A percentile compares a stretch with the other conserved stretches of the same genome.
Conservation (phyloP, 1,284 basidiomycete species). For the Butyriboletus appendiculatus region DNA sequence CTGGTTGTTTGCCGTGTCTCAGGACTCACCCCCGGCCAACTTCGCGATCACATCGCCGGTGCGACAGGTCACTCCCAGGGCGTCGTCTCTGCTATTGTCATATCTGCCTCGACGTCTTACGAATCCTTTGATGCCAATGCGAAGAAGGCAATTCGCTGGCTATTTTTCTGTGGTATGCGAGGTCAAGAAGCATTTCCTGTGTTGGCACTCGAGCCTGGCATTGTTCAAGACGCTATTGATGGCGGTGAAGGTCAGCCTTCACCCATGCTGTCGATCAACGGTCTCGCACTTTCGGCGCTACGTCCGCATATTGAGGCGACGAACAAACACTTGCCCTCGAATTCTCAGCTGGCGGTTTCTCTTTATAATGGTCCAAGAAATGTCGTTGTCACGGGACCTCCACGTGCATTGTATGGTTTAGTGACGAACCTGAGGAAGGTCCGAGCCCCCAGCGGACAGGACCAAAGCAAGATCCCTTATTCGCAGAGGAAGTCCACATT, state of each 20-base stretch:
- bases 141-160: slow-evolving; percentile 84
- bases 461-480: slow-evolving; percentile 93
- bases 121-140: slow-evolving; percentile 77
- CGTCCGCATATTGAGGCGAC: slow-evolving; percentile 86
- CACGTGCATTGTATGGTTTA: slow-evolving; percentile 92
- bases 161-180: slow-evolving; percentile 93
- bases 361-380: slow-evolving; percentile 91
- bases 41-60: slow-evolving; percentile 77
- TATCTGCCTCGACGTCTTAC: slow-evolving; percentile 79
- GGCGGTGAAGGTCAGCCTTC: slow-evolving; percentile 93
- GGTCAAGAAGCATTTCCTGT: slow-evolving; percentile 96
- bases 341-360: slow-evolving; percentile 83
- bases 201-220: slow-evolving; percentile 84
- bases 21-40: slow-evolving; percentile 77
- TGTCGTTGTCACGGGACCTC: slow-evolving; percentile 92
- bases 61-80: slow-evolving; percentile 98
- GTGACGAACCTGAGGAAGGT: slow-evolving; percentile 90
- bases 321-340: slow-evolving; percentile 81
- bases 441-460: slow-evolving; percentile 82
- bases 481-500: slow-evolving; percentile 96
- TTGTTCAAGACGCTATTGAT: slow-evolving; percentile 87
- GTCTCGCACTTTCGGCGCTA: slow-evolving; percentile 78
- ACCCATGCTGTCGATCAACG: slow-evolving; percentile 92
- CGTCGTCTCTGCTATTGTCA: slow-evolving; percentile 88
- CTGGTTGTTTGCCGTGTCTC: slow-evolving; percentile 77